phyloP scores from a whole-genome alignment of 768 basidiomycete genomes.

The Lentinula sp. region DNA sequence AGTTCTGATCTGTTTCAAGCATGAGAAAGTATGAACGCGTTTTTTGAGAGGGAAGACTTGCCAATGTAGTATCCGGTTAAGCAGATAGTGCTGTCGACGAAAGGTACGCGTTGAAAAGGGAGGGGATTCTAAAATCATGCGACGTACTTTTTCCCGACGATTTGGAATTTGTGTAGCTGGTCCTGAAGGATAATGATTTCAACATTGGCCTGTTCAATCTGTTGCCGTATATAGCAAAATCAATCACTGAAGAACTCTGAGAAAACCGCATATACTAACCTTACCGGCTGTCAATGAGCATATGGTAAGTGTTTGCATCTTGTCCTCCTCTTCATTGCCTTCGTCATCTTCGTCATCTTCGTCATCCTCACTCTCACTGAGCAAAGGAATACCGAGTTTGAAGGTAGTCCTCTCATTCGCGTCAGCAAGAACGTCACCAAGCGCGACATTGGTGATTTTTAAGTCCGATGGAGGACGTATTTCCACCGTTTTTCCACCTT shows the following conservation, averaged over 20 bases:
- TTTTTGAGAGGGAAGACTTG: slow-evolving; percentile 22
- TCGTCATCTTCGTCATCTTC: slow-evolving; percentile 28
- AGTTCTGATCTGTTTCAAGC: slow-evolving; percentile 42
- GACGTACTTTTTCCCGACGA: slow-evolving; percentile 76
- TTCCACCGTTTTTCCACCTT: slow-evolving; percentile 50
- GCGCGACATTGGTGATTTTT: slow-evolving; percentile 76
- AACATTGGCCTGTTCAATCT: slow-evolving; percentile 75
- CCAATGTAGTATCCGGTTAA: slow-evolving; percentile 84
- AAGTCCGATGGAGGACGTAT: slow-evolving; percentile 63
- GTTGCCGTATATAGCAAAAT: slow-evolving; percentile 2
- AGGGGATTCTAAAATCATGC: not conserved
- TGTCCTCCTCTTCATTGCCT: slow-evolving; percentile 21
- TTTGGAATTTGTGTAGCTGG: slow-evolving; percentile 60
- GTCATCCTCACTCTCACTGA: slow-evolving; percentile 36
- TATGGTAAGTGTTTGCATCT: slow-evolving; percentile 48
- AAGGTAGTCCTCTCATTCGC: slow-evolving; percentile 53
- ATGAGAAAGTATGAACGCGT: not conserved
- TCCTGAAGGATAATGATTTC: slow-evolving; percentile 68
- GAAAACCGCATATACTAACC: slow-evolving; percentile 33
- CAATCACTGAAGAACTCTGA: not conserved
- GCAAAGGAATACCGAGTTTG: slow-evolving; percentile 51
- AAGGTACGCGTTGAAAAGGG: slow-evolving; percentile 11
- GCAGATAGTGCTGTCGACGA: slow-evolving; percentile 52
- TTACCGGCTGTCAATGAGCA: slow-evolving; percentile 80
- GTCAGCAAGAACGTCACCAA: slow-evolving; percentile 69